These are phyloP conservation scores for Leishmania arabica DNA, from an alignment of 208 protist species.

Conservation along the genomic window DNA sequence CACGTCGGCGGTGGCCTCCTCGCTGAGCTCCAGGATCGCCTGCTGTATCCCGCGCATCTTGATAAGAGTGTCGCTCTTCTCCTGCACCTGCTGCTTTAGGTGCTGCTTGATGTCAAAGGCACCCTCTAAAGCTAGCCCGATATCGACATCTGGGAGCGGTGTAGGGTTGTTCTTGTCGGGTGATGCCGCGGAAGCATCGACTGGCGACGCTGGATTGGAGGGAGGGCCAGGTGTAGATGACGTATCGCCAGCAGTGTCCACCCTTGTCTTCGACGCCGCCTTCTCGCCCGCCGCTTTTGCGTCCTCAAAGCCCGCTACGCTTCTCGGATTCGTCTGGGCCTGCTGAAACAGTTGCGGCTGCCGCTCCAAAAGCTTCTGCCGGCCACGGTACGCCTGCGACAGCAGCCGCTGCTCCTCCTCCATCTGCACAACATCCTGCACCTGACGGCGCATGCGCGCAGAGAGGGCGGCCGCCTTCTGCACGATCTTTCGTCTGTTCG, in stretches of 20 bases:
- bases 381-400: slow-evolving; percentile 26
- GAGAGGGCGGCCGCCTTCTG: slow-evolving; percentile 35
- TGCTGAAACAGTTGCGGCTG: neutral
- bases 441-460: slow-evolving; percentile 37
- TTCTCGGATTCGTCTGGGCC: neutral
- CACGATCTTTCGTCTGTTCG: slow-evolving; percentile 30
- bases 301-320: neutral
- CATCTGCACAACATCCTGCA: slow-evolving; percentile 43
- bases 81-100: slow-evolving; percentile 23
- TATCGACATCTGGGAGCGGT: neutral
- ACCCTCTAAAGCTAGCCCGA: slow-evolving; percentile 11
- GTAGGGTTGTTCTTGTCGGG: neutral
- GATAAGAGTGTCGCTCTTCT: slow-evolving; percentile 40
- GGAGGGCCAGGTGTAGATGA: neutral
- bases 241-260: neutral
- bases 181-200: neutral
- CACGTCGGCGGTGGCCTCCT: slow-evolving; percentile 33
- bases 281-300: neutral
- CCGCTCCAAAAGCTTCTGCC: slow-evolving; percentile 18
- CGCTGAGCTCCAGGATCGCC: slow-evolving; percentile 43
- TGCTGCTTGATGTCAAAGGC: slow-evolving; percentile 12
- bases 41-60: slow-evolving; percentile 62
- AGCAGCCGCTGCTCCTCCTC: slow-evolving; percentile 38
- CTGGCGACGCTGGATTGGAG: neutral
- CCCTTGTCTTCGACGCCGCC: neutral